Evolutionary conservation across 768 basidiomycete species (phyloP), one percentile per base, ranked within the genome.

Genomic region (Kwoniella mangroviensis): DNA sequence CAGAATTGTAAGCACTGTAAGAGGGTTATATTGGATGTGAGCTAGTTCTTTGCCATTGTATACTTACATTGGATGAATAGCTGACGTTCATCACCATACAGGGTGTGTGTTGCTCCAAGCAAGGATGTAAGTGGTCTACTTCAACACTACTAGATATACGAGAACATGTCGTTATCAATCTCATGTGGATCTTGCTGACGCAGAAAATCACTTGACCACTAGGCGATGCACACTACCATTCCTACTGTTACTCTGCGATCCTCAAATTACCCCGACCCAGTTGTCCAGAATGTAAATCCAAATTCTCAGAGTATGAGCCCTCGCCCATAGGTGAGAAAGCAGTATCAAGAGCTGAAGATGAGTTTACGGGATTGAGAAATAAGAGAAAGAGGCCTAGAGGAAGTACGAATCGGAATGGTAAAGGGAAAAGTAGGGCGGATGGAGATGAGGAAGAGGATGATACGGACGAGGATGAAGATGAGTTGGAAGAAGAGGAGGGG

Each of bases 281-380:
- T 41, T 82, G 81, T 69, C 74, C 71, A 43, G 45, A 40, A 12
- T 82, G 81, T 67, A 58, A 69, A 17, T 54, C 24, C 3, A 54
- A 69, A 21, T 77, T 76, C 65, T 58, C 49, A 7, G 69, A 67
- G 9, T 9, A 41, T 11, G 52, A 62, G 9, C 70, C 71, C 2
- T 70, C 59, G 34, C 71, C 72, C 5, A 66, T 82, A 13, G 81
- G 81, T 7, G 81, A 82, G 61, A 75, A 74, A 54, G 69, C 81
- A 0, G 75, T 77, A 9, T 45, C 68, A 0, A 52, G 55, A 13
- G 65, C 45, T 2, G 70, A 78, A 49, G 81, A 82, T 61, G 59
- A 73, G 9, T 74, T 54, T 43, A 65, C 52, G 0, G 53, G 58
- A 7, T 57, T 40, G n/a, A 58, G 43, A 28, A 34, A 61, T 15